phyloP scores from a whole-genome alignment of 2,329 filamentous ascomycete species.

The Botryotinia narcissicola region DNA sequence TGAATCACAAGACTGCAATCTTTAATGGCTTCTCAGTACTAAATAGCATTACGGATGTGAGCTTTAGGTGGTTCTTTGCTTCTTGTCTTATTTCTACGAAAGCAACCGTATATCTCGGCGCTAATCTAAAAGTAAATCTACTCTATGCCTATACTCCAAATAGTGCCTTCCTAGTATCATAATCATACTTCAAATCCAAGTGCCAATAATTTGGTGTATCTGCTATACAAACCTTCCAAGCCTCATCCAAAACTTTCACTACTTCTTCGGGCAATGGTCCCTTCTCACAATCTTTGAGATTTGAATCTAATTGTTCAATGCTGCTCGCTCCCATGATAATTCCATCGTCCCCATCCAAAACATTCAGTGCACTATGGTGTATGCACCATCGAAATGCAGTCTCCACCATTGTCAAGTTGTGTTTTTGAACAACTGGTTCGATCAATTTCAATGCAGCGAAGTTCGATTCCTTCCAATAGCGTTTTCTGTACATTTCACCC shows the following conservation, averaged over 20 bases:
- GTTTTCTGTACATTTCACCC: constrained; percentile 53
- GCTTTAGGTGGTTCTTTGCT: neutral
- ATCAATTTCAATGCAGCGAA: constrained; percentile 60
- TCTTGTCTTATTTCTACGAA: neutral
- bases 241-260: constrained; percentile 60
- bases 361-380: constrained; percentile 58
- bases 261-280: constrained; percentile 64
- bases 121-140: neutral
- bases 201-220: constrained; percentile 39
- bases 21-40: neutral
- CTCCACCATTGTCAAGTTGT: constrained; percentile 58
- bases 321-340: constrained; percentile 45
- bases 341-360: constrained; percentile 45
- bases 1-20: neutral
- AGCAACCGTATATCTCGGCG: neutral
- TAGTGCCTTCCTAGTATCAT: constrained; percentile 33
- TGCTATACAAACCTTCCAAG: constrained; percentile 59
- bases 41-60: neutral
- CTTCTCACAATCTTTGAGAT: constrained; percentile 45
- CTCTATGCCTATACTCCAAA: constrained; percentile 22
- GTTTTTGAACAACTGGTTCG: constrained; percentile 58
- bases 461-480: constrained; percentile 62
- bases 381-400: constrained; percentile 58
- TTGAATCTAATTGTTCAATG: constrained; percentile 42
- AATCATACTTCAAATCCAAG: constrained; percentile 36